These are phyloP conservation scores for Halophytophthora batemanensis DNA, from an alignment of 352 stramenopile genomes.

Conservation along the genomic window DNA sequence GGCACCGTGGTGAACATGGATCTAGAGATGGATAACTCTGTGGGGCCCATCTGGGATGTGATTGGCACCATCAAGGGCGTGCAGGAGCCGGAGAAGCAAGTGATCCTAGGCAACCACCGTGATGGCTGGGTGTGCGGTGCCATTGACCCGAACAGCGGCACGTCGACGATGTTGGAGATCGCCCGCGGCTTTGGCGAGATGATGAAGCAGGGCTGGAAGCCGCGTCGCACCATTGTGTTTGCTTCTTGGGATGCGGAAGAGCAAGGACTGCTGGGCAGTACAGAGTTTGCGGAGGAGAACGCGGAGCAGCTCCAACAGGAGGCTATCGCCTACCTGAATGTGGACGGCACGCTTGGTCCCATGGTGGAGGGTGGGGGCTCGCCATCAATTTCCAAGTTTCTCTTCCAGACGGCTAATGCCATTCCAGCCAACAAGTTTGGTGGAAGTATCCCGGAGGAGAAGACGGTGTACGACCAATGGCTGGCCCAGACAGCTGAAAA, in stretches of 20 bases:
- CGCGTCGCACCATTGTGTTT: constrained; percentile 61
- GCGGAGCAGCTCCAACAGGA: constrained; percentile 38
- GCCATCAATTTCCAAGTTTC: constrained; percentile 50
- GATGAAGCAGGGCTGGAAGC: constrained; percentile 52
- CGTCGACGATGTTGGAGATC: constrained; percentile 59
- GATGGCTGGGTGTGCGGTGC: constrained; percentile 81
- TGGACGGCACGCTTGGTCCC: constrained; percentile 58
- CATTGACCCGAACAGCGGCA: constrained; percentile 64
- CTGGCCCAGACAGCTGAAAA: constrained; percentile 21
- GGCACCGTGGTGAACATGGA: constrained; percentile 50
- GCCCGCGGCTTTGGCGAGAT: constrained; percentile 54
- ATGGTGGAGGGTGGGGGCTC: constrained; percentile 41
- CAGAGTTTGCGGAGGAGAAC: constrained; percentile 62
- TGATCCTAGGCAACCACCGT: constrained; percentile 76
- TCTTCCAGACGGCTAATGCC: constrained; percentile 41
- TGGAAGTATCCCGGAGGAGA: constrained; percentile 8
- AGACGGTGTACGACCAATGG: constrained; percentile 37
- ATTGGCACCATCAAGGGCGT: constrained; percentile 71
- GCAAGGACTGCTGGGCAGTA: constrained; percentile 70
- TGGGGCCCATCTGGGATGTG: constrained; percentile 83
- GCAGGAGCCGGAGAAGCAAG: constrained; percentile 42
- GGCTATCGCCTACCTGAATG: constrained; percentile 75
- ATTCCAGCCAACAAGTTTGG: constrained; percentile 34
- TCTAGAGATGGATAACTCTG: constrained; percentile 67
- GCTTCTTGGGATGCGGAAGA: constrained; percentile 77